phyloP scores from a whole-genome alignment of 192 early-diverging fungal species.

The Polychytrium aggregatum region DNA sequence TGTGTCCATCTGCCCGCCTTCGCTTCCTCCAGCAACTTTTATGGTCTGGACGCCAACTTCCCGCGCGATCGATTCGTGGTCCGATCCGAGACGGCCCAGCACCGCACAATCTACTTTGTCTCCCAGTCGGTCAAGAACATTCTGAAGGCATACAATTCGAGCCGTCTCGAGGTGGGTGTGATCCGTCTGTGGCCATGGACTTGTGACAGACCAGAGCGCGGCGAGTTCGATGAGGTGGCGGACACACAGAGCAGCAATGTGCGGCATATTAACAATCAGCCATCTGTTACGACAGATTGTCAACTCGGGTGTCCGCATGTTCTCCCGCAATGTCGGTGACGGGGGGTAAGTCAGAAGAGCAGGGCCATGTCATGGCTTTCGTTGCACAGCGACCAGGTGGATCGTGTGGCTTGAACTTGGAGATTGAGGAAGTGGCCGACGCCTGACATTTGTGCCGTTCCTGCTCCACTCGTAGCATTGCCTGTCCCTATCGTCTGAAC shows the following conservation, averaged over 20 bases:
- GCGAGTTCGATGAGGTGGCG: too few species aligned
- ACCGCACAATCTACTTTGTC: slow-evolving; percentile 75
- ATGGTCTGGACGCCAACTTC: slow-evolving; percentile 64
- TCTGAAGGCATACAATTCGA: slow-evolving; percentile 43
- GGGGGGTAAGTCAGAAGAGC: too few species aligned
- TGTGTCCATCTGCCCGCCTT: too few species aligned
- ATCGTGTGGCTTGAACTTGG: too few species aligned
- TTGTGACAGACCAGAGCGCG: too few species aligned
- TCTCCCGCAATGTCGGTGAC: slow-evolving; percentile 43
- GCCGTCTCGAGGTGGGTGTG: slow-evolving; percentile 21
- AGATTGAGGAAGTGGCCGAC: too few species aligned
- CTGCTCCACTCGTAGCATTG: slow-evolving; percentile 1
- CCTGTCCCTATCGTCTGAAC: slow-evolving; percentile 26
- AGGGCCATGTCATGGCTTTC: too few species aligned
- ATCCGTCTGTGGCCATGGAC: slow-evolving; percentile 18
- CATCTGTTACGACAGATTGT: slow-evolving; percentile 53
- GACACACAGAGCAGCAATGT: too few species aligned
- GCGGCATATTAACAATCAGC: too few species aligned
- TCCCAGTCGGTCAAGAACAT: slow-evolving; percentile 66
- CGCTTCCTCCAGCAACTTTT: too few species aligned
- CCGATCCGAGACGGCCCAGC: slow-evolving; percentile 60
- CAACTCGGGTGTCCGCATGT: slow-evolving; percentile 86
- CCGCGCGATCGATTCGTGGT: slow-evolving; percentile 75
- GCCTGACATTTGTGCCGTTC: too few species aligned
- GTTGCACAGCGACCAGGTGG: too few species aligned